These are phyloP conservation scores for Apiotrichum gracile DNA, from an alignment of 1,284 basidiomycete genomes.

Conservation along the genomic window DNA sequence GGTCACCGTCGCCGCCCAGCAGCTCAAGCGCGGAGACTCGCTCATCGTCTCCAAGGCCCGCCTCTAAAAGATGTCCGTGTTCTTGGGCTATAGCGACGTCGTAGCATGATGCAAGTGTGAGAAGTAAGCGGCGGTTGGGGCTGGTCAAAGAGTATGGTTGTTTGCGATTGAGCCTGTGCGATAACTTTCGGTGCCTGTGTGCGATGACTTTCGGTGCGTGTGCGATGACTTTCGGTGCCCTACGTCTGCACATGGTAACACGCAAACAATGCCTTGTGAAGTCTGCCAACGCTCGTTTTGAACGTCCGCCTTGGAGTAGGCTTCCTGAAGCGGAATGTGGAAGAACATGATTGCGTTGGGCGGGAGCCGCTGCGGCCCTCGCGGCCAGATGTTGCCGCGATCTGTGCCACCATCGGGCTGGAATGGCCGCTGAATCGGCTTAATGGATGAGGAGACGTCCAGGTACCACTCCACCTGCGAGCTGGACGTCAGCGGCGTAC, in stretches of 20 bases:
- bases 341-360: conserved; percentile 92
- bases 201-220: no score
- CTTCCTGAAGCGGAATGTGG: conserved; percentile 81
- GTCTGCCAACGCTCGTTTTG: not conserved
- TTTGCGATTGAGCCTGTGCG: no score
- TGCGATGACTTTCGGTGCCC: no score
- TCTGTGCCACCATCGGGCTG: conserved; percentile 65
- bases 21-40: conserved; percentile 7
- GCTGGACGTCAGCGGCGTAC: conserved; percentile 12
- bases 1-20: conserved; percentile 41
- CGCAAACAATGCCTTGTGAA: no score
- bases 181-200: no score
- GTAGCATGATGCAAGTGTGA: not conserved
- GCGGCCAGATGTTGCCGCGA: conserved; percentile 57
- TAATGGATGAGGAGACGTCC: conserved; percentile 63
- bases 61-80: conserved; percentile 1
- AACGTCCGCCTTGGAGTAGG: conserved; percentile 17
- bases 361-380: not conserved
- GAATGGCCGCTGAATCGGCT: conserved; percentile 72
- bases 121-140: not conserved
- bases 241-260: no score
- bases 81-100: not conserved
- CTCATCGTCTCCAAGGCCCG: conserved; percentile 3
- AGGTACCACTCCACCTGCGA: conserved; percentile 83
- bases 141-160: no score